phyloP scores from a whole-genome alignment of 768 basidiomycete genomes.

The Psilocybe tampanensis region DNA sequence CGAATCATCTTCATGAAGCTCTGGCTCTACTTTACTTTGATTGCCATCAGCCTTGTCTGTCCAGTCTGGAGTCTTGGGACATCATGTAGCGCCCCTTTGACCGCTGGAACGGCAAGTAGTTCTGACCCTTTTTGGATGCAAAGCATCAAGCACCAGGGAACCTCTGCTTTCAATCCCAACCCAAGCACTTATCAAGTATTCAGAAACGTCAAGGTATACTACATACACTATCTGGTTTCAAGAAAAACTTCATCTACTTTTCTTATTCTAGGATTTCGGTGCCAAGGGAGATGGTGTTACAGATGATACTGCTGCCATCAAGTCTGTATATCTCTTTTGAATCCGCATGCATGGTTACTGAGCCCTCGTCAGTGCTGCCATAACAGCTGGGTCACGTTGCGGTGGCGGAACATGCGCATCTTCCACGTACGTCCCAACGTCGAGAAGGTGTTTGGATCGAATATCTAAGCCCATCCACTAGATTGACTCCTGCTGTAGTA shows the following conservation, averaged over 20 bases:
- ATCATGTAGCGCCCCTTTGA: constrained; percentile 13
- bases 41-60: constrained; percentile 4
- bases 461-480: not conserved
- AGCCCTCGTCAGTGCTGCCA: constrained; percentile 52
- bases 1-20: constrained; percentile 1
- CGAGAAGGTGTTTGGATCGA: not conserved
- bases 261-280: constrained; percentile 20
- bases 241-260: not conserved
- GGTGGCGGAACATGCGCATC: constrained; percentile 61
- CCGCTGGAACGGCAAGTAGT: constrained; percentile 27
- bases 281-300: constrained; percentile 54
- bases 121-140: constrained; percentile 69
- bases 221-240: not conserved
- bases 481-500: constrained; percentile 5
- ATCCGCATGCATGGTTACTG: not conserved
- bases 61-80: constrained; percentile 12
- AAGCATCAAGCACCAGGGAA: constrained; percentile 73
- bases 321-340: constrained; percentile 10
- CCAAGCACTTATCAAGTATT: constrained; percentile 66
- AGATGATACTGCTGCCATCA: constrained; percentile 60
- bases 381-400: constrained; percentile 64
- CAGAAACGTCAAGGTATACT: constrained; percentile 66
- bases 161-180: constrained; percentile 63
- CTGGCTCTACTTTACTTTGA: constrained; percentile 6
- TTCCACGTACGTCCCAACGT: constrained; percentile 49